phyloP scores from a whole-genome alignment of 1,284 basidiomycete species.

The Mycosarcoma mackinlayi region DNA sequence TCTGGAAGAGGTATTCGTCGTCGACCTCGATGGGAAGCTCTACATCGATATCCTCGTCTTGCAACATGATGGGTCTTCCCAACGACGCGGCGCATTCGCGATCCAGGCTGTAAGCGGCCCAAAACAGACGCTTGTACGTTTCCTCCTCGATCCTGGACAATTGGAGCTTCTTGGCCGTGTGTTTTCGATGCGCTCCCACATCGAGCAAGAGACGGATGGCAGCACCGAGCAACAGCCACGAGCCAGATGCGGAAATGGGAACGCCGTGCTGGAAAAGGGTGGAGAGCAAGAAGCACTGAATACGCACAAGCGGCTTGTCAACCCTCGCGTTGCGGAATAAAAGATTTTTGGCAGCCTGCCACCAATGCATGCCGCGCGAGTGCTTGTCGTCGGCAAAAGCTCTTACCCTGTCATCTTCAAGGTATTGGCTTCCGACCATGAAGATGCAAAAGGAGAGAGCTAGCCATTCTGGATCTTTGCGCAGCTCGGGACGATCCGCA shows the following conservation, averaged over 20 bases:
- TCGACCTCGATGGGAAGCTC: slow-evolving; percentile 56
- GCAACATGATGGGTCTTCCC: slow-evolving; percentile 57
- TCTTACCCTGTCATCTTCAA: slow-evolving; percentile 36
- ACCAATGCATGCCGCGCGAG: slow-evolving; percentile 43
- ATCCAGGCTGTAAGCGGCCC: slow-evolving; percentile 58
- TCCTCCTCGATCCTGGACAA: slow-evolving; percentile 51
- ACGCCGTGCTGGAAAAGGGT: slow-evolving; percentile 40
- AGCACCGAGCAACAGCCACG: slow-evolving; percentile 51
- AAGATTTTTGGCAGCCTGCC: slow-evolving; percentile 34
- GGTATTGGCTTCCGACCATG: slow-evolving; percentile 43
- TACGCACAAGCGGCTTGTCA: slow-evolving; percentile 20
- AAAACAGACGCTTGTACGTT: slow-evolving; percentile 51
- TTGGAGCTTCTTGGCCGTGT: slow-evolving; percentile 43
- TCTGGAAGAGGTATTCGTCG: slow-evolving; percentile 48
- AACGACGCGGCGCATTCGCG: slow-evolving; percentile 47
- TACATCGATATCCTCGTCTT: slow-evolving; percentile 63
- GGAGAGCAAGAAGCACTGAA: slow-evolving; percentile 37
- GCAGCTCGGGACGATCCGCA: slow-evolving; percentile 23
- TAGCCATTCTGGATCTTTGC: slow-evolving; percentile 49
- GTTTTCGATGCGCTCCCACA: slow-evolving; percentile 54
- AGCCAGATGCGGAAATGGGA: slow-evolving; percentile 36
- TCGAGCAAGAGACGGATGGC: slow-evolving; percentile 54
- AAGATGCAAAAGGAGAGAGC: slow-evolving; percentile 49
- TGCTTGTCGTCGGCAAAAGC: slow-evolving; percentile 22
- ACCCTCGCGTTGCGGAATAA: slow-evolving; percentile 12